Percentiles rank a stretch among this genome's conserved stretches.
Evolutionary conservation across 371 early-diverging fungal genomes (phyloP).

Genomic region (Coemansia linderi): DNA sequence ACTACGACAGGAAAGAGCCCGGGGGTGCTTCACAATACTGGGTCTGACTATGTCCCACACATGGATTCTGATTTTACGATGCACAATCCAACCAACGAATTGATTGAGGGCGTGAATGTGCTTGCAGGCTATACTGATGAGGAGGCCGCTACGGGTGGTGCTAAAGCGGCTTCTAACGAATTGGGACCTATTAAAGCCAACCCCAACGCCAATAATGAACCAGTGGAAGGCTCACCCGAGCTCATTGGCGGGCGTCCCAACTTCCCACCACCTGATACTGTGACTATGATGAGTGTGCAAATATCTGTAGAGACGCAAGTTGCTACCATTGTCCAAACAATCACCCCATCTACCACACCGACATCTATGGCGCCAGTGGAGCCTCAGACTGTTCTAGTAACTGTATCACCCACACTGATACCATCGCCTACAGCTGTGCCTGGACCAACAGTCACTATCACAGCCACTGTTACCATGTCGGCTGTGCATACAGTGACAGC

Average conservation of each 20-base stretch:
- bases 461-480: background rate
- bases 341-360: background rate
- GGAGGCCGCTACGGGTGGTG: background rate
- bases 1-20: background rate
- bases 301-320: background rate
- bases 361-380: background rate
- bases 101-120: background rate
- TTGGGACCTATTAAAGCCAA: no score
- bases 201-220: no score
- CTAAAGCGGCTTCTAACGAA: no score
- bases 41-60: background rate
- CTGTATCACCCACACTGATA: no score
- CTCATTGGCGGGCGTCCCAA: background rate
- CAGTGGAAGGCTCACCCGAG: background rate
- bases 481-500: background rate
- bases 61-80: background rate
- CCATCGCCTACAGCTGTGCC: background rate
- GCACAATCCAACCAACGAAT: background rate
- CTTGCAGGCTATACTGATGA: background rate
- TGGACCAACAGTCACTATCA: background rate
- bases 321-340: background rate
- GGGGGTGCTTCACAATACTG: background rate
- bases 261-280: background rate
- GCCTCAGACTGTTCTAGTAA: no score
- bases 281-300: background rate